A percentile compares a stretch with the other conserved stretches of the same genome.
Conservation (phyloP, 1,284 basidiomycete species). For the Psilocybe mexicana region DNA sequence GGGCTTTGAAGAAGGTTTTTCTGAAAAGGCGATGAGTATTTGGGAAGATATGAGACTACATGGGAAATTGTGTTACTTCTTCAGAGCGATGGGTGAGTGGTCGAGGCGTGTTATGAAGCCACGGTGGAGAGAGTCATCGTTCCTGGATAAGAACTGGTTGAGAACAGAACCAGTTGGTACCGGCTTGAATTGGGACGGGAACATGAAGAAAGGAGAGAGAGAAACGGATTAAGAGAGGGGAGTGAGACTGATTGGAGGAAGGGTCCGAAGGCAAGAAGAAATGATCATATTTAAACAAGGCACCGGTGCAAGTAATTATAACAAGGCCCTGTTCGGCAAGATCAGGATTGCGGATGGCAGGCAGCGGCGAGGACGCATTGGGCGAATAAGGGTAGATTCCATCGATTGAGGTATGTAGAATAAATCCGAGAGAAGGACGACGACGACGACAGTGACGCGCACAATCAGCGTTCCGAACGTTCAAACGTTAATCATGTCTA, state of each 20-base stretch:
- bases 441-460: too few relatives aligned
- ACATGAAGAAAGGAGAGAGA: constrained; percentile 14
- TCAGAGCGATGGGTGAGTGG: constrained; percentile 25
- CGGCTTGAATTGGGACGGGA: constrained; percentile 22
- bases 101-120: constrained; percentile 36
- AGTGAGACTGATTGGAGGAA: background rate
- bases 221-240: constrained; percentile 3
- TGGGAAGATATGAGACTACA: background rate
- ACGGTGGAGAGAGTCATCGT: constrained; percentile 23
- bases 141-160: constrained; percentile 26
- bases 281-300: background rate
- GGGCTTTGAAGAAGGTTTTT: constrained; percentile 25
- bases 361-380: background rate
- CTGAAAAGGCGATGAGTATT: constrained; percentile 12
- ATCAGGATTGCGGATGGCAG: background rate
- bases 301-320: background rate
- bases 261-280: background rate
- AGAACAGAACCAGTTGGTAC: constrained; percentile 21
- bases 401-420: too few relatives aligned
- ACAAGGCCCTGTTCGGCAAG: background rate
- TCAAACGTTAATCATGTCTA: too few relatives aligned
- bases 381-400: too few relatives aligned
- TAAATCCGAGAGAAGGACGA: too few relatives aligned
- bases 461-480: too few relatives aligned
- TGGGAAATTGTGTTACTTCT: constrained; percentile 21